Evolutionary conservation across 345 rosid genomes (phyloP).

Genomic region (Camelina neglecta): DNA sequence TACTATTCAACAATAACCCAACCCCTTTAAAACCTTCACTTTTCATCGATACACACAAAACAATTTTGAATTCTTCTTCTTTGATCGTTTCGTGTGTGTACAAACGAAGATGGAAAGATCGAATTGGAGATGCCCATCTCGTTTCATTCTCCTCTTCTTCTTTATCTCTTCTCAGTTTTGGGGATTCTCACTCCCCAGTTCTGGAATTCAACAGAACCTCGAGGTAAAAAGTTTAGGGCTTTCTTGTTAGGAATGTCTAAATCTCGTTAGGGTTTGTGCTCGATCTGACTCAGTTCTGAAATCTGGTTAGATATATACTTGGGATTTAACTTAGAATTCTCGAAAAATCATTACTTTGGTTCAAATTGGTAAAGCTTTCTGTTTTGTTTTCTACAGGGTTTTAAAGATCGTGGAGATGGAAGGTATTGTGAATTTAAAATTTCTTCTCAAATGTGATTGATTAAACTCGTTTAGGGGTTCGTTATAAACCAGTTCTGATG

Average conservation of each 20-base stretch:
- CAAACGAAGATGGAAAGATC: not conserved
- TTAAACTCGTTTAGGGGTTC: not conserved
- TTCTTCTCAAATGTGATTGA: not conserved
- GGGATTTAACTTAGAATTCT: not conserved
- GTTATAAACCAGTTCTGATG: not conserved
- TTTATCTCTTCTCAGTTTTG: constrained; percentile 21
- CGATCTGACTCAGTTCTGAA: not conserved
- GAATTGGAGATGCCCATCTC: not conserved
- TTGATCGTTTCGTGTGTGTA: not conserved
- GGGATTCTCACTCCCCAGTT: constrained; percentile 16
- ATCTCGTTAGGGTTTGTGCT: not conserved
- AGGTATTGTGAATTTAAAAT: constrained; percentile 16
- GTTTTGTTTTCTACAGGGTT: not conserved
- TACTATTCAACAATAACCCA: not conserved
- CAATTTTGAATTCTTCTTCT: not conserved
- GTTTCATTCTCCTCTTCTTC: constrained; percentile 2
- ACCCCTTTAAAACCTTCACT: not conserved
- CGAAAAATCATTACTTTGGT: not conserved
- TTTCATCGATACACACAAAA: not conserved
- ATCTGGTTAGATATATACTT: not conserved
- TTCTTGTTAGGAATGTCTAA: not conserved
- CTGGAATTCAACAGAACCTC: not conserved
- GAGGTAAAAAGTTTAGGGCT: constrained; percentile 1
- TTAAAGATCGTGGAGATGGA: constrained; percentile 15
- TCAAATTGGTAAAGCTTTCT: not conserved